A percentile compares a stretch with the other conserved stretches of the same genome.
phyloP scores from a whole-genome alignment of 148 eudicot species.

The Camellia sinensis region DNA sequence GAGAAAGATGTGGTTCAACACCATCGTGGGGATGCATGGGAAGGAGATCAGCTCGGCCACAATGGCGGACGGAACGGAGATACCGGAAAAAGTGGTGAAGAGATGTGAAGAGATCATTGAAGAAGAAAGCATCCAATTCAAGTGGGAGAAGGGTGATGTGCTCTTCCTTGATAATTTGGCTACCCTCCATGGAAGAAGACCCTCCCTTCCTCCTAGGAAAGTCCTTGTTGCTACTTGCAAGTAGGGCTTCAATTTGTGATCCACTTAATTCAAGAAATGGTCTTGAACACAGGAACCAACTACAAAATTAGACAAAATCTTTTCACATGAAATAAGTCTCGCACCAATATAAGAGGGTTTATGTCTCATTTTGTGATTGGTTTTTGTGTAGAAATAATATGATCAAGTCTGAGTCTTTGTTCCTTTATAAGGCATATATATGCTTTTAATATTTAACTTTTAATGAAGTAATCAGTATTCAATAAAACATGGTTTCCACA shows the following conservation, averaged over 20 bases:
- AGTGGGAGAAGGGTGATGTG: constrained; percentile 52
- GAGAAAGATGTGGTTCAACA: constrained; percentile 51
- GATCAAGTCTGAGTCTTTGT: too few relatives aligned
- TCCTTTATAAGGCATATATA: neutral
- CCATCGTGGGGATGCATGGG: constrained; percentile 38
- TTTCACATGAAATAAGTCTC: too few relatives aligned
- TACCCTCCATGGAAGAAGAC: constrained; percentile 48
- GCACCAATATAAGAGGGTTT: too few relatives aligned
- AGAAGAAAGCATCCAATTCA: constrained; percentile 52
- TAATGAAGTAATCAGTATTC: neutral
- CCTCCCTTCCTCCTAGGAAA: constrained; percentile 46
- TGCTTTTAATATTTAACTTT: too few relatives aligned
- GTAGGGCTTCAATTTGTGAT: constrained; percentile 11
- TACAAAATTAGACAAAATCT: too few relatives aligned
- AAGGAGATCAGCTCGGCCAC: constrained; percentile 34
- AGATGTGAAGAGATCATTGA: constrained; percentile 47
- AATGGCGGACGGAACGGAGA: constrained; percentile 44
- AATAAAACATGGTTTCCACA: neutral
- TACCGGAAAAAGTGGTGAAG: constrained; percentile 34
- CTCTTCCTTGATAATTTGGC: constrained; percentile 46
- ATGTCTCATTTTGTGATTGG: too few relatives aligned
- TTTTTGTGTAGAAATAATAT: too few relatives aligned
- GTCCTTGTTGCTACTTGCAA: constrained; percentile 43
- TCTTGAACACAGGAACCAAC: too few relatives aligned
- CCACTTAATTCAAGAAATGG: too few relatives aligned